Conservation (phyloP, 2,329 filamentous ascomycete species). For the Pseudocercospora ulei region DNA sequence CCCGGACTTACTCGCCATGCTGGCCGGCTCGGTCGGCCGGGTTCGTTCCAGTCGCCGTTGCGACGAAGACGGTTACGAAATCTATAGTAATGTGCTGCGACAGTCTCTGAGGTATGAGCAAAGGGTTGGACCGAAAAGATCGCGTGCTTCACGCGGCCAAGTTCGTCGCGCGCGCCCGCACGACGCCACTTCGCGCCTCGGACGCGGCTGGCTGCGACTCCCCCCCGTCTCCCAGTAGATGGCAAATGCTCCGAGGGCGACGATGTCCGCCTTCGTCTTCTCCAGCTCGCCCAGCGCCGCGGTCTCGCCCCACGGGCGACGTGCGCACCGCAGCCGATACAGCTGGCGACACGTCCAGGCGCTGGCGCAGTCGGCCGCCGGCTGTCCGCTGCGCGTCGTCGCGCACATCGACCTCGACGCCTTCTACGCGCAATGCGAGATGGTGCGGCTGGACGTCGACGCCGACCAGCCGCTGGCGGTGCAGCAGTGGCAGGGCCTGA, state of each 20-base stretch:
- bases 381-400: constrained; percentile 72
- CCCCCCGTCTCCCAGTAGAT: no score
- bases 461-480: constrained; percentile 78
- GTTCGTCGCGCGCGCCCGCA: no score
- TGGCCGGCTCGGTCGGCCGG: no score
- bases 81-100: no score
- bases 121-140: no score
- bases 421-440: constrained; percentile 92
- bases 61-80: no score
- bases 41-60: no score
- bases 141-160: no score
- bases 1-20: no score
- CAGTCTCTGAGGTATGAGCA: no score
- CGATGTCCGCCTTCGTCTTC: constrained; percentile 28
- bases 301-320: constrained; percentile 22
- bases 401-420: constrained; percentile 93
- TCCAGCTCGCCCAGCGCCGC: constrained; percentile 26
- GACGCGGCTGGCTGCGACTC: no score
- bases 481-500: constrained; percentile 89
- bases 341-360: constrained; percentile 75
- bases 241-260: not conserved
- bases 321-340: constrained; percentile 55
- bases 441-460: constrained; percentile 66
- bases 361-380: constrained; percentile 59
- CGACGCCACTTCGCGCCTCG: no score